Evolutionary conservation across 441 rosid species (phyloP).

Genomic region (Croton laevigatus): DNA sequence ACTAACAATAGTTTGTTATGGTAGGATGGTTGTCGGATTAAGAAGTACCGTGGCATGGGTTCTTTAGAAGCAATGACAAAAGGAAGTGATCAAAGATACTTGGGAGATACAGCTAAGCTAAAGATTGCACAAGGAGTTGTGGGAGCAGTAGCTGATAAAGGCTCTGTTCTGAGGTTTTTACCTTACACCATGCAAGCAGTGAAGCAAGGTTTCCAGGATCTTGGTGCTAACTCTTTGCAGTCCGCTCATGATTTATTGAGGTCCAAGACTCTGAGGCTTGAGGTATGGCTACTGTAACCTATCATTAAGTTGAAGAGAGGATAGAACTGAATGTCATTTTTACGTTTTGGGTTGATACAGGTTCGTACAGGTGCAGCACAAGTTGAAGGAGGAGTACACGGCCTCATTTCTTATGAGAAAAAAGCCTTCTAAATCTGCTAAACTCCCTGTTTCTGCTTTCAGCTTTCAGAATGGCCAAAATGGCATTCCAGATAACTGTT

Average conservation of each 20-base stretch:
- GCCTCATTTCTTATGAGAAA: constrained; percentile 67
- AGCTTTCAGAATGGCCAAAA: background rate
- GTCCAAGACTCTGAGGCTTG: constrained; percentile 62
- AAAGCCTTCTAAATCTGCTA: constrained; percentile 41
- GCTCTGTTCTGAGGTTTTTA: constrained; percentile 61
- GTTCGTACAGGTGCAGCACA: constrained; percentile 89
- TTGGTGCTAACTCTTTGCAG: constrained; percentile 68
- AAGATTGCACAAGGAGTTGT: constrained; percentile 95
- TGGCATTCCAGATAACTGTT: too few species aligned
- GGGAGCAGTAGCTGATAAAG: constrained; percentile 86
- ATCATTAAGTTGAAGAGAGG: background rate
- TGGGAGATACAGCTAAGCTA: constrained; percentile 70
- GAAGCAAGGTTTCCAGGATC: constrained; percentile 95
- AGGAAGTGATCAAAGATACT: constrained; percentile 82
- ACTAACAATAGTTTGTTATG: constrained; percentile 7
- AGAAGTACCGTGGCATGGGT: constrained; percentile 88
- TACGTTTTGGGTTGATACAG: constrained; percentile 25
- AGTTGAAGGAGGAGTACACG: constrained; percentile 79
- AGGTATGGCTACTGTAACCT: constrained; percentile 40
- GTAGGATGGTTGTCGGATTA: constrained; percentile 55
- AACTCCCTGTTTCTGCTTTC: background rate
- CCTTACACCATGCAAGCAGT: constrained; percentile 93
- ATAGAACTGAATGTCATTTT: background rate
- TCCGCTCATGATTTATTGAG: constrained; percentile 68
- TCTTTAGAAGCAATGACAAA: constrained; percentile 90